Evolutionary conservation across 192 early-diverging fungal genomes (phyloP).

Genomic region (Coemansia sp.): DNA sequence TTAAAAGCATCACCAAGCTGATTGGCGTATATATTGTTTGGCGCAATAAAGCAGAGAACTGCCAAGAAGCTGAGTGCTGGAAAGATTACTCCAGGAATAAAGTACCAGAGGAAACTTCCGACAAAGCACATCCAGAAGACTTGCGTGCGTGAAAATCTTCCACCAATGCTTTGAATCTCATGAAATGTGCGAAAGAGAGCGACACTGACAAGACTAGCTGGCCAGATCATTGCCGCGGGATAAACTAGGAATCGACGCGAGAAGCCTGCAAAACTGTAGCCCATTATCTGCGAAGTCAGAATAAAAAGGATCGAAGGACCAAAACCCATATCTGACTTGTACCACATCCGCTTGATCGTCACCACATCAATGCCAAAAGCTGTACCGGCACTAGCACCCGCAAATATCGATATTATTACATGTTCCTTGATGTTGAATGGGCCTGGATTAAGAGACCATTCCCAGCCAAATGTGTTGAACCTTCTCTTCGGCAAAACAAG

Average conservation of each 20-base stretch:
- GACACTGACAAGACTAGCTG: constrained; percentile 71
- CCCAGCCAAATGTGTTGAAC: constrained; percentile 55
- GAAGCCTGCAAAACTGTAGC: constrained; percentile 71
- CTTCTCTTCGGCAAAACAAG: constrained; percentile 60
- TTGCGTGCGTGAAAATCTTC: constrained; percentile 55
- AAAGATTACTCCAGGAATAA: constrained; percentile 68
- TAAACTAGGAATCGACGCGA: constrained; percentile 81
- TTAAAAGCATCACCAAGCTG: constrained; percentile 39
- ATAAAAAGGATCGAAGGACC: constrained; percentile 66
- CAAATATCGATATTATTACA: constrained; percentile 78
- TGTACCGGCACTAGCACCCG: constrained; percentile 66
- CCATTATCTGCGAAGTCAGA: constrained; percentile 70
- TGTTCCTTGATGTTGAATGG: constrained; percentile 91
- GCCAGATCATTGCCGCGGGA: constrained; percentile 89
- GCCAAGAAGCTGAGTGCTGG: constrained; percentile 68
- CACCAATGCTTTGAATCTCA: constrained; percentile 56
- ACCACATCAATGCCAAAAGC: constrained; percentile 77
- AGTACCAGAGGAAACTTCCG: constrained; percentile 57
- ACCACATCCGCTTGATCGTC: constrained; percentile 67
- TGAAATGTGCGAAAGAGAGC: constrained; percentile 83
- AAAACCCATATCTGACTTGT: constrained; percentile 67
- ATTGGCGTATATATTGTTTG: constrained; percentile 46
- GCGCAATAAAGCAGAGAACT: constrained; percentile 61
- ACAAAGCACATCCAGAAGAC: constrained; percentile 56
- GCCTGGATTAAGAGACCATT: constrained; percentile 75